These are phyloP conservation scores for Lepidium africanum DNA, from an alignment of 345 rosid genomes.

Conservation along the genomic window DNA sequence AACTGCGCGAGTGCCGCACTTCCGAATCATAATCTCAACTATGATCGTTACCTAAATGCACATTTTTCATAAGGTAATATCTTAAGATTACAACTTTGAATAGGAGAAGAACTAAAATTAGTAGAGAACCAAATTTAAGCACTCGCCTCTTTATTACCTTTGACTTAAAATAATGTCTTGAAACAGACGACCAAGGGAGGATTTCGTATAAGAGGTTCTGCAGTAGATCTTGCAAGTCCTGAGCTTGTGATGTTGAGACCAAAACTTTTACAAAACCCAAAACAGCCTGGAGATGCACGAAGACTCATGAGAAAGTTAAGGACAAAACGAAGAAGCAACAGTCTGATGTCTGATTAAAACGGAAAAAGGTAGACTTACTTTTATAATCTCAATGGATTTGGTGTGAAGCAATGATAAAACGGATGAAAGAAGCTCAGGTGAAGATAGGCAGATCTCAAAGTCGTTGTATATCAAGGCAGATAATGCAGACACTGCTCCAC, in stretches of 20 bases:
- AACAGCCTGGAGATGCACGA: slow-evolving; percentile 49
- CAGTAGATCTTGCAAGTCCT: slow-evolving; percentile 60
- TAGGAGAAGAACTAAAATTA: not conserved
- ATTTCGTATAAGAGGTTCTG: slow-evolving; percentile 46
- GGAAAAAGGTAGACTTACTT: slow-evolving; percentile 33
- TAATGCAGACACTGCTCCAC: slow-evolving; percentile 93
- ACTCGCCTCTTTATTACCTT: slow-evolving; percentile 39
- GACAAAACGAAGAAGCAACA: not conserved
- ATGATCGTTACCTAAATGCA: slow-evolving; percentile 65
- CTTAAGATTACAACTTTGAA: not conserved
- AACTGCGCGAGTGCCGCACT: slow-evolving; percentile 75
- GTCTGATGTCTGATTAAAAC: not conserved
- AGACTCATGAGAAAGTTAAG: slow-evolving; percentile 7
- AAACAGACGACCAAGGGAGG: slow-evolving; percentile 76
- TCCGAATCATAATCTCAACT: slow-evolving; percentile 75
- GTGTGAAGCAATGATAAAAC: slow-evolving; percentile 73
- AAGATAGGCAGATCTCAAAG: slow-evolving; percentile 46
- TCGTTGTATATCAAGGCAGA: slow-evolving; percentile 68
- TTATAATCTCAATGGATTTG: slow-evolving; percentile 77
- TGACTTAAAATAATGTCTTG: slow-evolving; percentile 80
- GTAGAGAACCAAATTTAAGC: not conserved
- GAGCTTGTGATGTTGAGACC: slow-evolving; percentile 57
- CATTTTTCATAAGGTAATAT: not conserved
- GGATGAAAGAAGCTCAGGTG: slow-evolving; percentile 67
- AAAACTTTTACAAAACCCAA: slow-evolving; percentile 85